Percentiles rank a stretch among this genome's conserved stretches.
phyloP scores from a whole-genome alignment of 129 eudicot genomes.

The Escallonia herrerae region DNA sequence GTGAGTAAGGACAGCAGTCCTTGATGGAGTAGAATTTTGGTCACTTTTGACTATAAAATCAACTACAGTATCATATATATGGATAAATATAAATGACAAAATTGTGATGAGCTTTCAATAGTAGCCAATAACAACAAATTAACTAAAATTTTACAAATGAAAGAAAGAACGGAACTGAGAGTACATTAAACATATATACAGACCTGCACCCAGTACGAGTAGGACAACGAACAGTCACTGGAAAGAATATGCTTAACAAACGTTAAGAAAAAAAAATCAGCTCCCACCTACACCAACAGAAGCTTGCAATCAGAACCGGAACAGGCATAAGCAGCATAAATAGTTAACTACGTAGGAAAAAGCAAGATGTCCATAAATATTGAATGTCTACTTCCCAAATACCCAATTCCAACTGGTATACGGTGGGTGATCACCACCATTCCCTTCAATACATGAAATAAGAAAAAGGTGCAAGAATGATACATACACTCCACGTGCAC shows the following conservation, averaged over 20 bases:
- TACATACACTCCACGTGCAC: not conserved
- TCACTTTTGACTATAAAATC: too few relatives aligned
- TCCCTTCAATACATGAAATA: not conserved
- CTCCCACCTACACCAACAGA: constrained; percentile 48
- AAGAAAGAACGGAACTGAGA: constrained; percentile 1
- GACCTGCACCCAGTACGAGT: constrained; percentile 21
- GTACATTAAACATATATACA: constrained; percentile 41
- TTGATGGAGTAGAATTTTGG: too few relatives aligned
- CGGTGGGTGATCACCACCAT: constrained; percentile 3
- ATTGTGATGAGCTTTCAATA: not conserved
- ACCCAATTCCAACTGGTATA: not conserved
- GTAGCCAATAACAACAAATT: not conserved
- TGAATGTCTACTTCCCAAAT: not conserved
- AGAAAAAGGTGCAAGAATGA: not conserved
- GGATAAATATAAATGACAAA: not conserved
- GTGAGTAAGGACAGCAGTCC: too few relatives aligned
- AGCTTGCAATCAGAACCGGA: constrained; percentile 14
- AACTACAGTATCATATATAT: too few relatives aligned
- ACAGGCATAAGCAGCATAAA: not conserved
- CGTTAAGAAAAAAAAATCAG: constrained; percentile 16
- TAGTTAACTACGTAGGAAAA: not conserved
- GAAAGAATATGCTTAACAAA: constrained; percentile 20
- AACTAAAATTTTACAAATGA: not conserved
- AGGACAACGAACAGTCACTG: constrained; percentile 8
- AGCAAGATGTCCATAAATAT: not conserved